Percentiles rank a stretch among this genome's conserved stretches.
phyloP scores from a whole-genome alignment of 1,139 yeast species.

The Zygoascus hellenicus region DNA sequence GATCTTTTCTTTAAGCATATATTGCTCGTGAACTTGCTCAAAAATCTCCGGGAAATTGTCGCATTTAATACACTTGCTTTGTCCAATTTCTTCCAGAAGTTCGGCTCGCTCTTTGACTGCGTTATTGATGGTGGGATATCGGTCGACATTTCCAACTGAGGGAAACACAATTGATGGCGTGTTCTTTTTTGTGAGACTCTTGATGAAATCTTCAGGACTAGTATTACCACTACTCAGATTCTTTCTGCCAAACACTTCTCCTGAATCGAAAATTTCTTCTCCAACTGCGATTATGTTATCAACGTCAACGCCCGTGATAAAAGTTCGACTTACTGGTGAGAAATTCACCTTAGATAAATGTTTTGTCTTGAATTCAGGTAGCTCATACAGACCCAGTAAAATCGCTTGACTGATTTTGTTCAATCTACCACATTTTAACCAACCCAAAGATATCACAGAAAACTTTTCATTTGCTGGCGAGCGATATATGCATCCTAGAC shows the following conservation, averaged over 20 bases:
- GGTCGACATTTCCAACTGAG: too few species aligned
- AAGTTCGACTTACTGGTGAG: background rate
- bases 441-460: background rate
- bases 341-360: conserved; percentile 31
- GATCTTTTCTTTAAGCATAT: conserved; percentile 46
- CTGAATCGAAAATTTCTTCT: background rate
- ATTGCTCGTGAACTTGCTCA: conserved; percentile 43
- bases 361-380: conserved; percentile 30
- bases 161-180: too few species aligned
- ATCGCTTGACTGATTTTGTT: background rate
- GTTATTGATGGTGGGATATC: too few species aligned
- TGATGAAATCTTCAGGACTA: too few species aligned
- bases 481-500: conserved; percentile 1
- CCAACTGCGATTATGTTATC: conserved; percentile 3
- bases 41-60: conserved; percentile 45
- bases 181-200: too few species aligned
- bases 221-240: too few species aligned
- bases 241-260: background rate
- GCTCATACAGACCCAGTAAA: conserved; percentile 48
- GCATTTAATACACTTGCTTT: conserved; percentile 26
- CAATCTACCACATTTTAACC: background rate
- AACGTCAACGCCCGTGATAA: background rate
- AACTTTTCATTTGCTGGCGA: background rate
- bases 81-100: conserved; percentile 36
- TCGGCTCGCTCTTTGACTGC: conserved; percentile 39